Conservation (phyloP, 139 green algal genomes). For the Mesotaenium endlicherianum region DNA sequence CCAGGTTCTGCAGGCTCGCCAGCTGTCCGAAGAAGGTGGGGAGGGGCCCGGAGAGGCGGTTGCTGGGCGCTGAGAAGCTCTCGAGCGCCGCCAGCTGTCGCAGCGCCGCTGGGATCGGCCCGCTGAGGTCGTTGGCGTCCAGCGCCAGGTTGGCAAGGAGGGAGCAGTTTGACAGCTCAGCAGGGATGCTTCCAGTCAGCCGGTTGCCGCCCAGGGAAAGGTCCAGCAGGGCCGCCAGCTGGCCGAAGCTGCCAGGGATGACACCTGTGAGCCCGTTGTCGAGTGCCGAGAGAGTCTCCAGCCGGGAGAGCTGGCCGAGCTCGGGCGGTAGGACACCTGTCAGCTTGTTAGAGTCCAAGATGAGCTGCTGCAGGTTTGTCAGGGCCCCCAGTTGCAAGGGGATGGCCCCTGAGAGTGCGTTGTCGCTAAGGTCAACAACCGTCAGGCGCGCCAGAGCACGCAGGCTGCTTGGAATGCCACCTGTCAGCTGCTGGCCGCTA, state of each 20-base stretch:
- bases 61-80: neutral
- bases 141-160: neutral
- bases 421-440: constrained; percentile 10
- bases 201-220: neutral
- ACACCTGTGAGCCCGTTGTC: neutral
- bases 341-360: constrained; percentile 1
- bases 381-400: neutral
- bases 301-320: neutral
- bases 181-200: constrained; percentile 4
- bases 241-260: neutral
- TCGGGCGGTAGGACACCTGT: constrained; percentile 22
- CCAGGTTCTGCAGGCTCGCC: too few relatives aligned
- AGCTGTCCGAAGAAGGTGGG: neutral
- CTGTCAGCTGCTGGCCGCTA: too few relatives aligned
- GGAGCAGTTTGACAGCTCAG: neutral
- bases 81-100: neutral
- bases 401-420: neutral
- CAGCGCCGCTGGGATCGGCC: neutral
- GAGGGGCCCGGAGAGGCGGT: neutral
- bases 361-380: neutral
- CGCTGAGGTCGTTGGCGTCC: constrained; percentile 3
- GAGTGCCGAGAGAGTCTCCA: neutral
- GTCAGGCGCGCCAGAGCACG: too few relatives aligned
- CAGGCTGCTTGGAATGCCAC: too few relatives aligned
- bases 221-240: neutral